Percentiles rank a stretch among this genome's conserved stretches.
Conservation (phyloP, 1,284 basidiomycete species). For the Fistulina hepatica region DNA sequence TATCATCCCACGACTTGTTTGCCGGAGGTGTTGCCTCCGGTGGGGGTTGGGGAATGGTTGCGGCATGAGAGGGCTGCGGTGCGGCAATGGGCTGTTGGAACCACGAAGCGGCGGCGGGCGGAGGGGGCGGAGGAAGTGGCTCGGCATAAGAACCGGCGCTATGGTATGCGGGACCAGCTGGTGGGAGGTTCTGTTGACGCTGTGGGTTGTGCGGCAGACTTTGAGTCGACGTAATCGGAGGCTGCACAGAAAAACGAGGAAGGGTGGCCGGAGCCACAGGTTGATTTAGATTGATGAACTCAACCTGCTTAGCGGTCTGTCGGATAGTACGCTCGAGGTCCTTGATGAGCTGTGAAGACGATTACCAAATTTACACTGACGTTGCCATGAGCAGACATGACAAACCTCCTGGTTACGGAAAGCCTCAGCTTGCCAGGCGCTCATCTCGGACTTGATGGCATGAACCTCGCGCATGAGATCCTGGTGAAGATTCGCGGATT, state of each 20-base stretch:
- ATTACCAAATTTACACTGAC: slow-evolving; percentile 6
- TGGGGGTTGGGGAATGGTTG: slow-evolving; percentile 57
- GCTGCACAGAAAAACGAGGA: no score
- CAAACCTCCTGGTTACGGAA: slow-evolving; percentile 65
- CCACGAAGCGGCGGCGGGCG: slow-evolving; percentile 44
- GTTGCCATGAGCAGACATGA: slow-evolving; percentile 10
- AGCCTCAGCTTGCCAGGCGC: slow-evolving; percentile 66
- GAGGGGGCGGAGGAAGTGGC: slow-evolving; percentile 27
- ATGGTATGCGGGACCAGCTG: slow-evolving; percentile 27
- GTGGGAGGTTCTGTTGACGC: slow-evolving; percentile 34
- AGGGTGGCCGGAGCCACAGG: slow-evolving; percentile 12
- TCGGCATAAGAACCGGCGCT: slow-evolving; percentile 22
- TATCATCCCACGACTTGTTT: slow-evolving; percentile 60
- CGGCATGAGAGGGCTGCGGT: slow-evolving; percentile 65
- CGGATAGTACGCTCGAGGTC: slow-evolving; percentile 69
- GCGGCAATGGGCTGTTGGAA: slow-evolving; percentile 51
- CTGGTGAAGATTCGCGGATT: slow-evolving; percentile 62
- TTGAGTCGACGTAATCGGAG: slow-evolving; percentile 18
- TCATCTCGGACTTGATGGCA: slow-evolving; percentile 63
- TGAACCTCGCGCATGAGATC: slow-evolving; percentile 63
- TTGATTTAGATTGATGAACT: slow-evolving; percentile 40
- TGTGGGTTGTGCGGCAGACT: slow-evolving; percentile 20
- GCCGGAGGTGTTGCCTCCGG: slow-evolving; percentile 33
- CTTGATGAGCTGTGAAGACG: slow-evolving; percentile 36
- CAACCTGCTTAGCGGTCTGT: slow-evolving; percentile 64